Evolutionary conservation across 352 stramenopile species (phyloP).

Genomic region (Phytophthora boehmeriae): DNA sequence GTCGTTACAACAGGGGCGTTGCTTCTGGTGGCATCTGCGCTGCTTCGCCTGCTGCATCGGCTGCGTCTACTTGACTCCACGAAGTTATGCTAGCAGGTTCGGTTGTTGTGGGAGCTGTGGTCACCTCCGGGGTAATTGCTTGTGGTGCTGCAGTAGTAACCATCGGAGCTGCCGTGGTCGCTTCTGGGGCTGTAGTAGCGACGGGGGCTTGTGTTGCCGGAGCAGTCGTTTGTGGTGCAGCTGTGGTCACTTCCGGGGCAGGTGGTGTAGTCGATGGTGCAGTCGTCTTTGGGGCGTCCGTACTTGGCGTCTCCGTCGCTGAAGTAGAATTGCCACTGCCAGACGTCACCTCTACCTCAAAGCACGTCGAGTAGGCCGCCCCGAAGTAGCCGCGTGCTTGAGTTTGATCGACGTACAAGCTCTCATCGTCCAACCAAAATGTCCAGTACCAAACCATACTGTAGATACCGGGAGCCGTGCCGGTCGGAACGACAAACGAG

Average conservation of each 20-base stretch:
- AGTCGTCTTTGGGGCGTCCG: neutral
- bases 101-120: slow-evolving; percentile 4
- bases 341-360: slow-evolving; percentile 50
- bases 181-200: neutral
- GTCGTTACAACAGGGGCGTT: slow-evolving; percentile 5
- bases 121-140: slow-evolving; percentile 3
- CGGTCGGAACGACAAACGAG: slow-evolving; percentile 43
- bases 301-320: slow-evolving; percentile 4
- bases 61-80: slow-evolving; percentile 19
- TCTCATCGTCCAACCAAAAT: slow-evolving; percentile 49
- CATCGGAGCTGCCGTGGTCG: slow-evolving; percentile 8
- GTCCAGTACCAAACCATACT: slow-evolving; percentile 69
- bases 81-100: slow-evolving; percentile 10
- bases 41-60: slow-evolving; percentile 5
- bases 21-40: slow-evolving; percentile 1
- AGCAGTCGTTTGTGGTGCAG: neutral
- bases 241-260: slow-evolving; percentile 2
- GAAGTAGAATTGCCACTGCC: slow-evolving; percentile 4
- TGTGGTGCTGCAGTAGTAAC: slow-evolving; percentile 6
- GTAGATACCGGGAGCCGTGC: slow-evolving; percentile 43
- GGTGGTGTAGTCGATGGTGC: slow-evolving; percentile 1
- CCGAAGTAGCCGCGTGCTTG: slow-evolving; percentile 54
- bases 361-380: slow-evolving; percentile 56
- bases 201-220: slow-evolving; percentile 1
- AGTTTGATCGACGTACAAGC: slow-evolving; percentile 47